These are phyloP conservation scores for Cytospora paraplurivora DNA, from an alignment of 2,329 filamentous ascomycete species.

Conservation along the genomic window DNA sequence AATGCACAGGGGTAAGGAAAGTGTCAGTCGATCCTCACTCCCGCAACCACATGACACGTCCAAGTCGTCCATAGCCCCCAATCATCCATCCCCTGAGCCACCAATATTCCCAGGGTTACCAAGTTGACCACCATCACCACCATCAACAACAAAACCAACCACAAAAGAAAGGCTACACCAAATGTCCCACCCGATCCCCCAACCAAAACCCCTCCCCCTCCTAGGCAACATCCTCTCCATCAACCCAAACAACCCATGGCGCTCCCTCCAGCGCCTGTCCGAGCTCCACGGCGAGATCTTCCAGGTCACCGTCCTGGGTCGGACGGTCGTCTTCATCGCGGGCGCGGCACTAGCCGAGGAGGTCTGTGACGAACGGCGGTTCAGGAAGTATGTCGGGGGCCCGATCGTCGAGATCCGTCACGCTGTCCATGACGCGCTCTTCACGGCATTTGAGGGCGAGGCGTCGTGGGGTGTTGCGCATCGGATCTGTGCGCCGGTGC, in stretches of 20 bases:
- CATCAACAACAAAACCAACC: not conserved
- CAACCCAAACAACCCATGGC: constrained; percentile 51
- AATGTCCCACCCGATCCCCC: constrained; percentile 52
- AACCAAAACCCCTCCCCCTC: constrained; percentile 51
- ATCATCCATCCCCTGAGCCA: not conserved
- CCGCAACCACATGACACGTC: too few species aligned
- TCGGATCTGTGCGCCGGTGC: constrained; percentile 52
- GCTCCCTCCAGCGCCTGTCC: constrained; percentile 50
- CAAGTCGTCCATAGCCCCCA: not conserved
- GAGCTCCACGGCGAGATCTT: constrained; percentile 53
- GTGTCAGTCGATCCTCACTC: too few species aligned
- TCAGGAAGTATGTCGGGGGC: constrained; percentile 56
- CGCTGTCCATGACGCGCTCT: constrained; percentile 53
- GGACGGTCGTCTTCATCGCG: constrained; percentile 46
- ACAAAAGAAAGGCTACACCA: not conserved
- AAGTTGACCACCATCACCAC: not conserved
- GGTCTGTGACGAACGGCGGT: constrained; percentile 54
- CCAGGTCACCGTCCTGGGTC: constrained; percentile 45
- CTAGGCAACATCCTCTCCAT: constrained; percentile 56
- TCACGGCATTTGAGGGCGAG: constrained; percentile 54
- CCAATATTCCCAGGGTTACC: too few species aligned
- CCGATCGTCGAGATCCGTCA: constrained; percentile 55
- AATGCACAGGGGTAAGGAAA: too few species aligned
- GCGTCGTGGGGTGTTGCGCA: constrained; percentile 53
- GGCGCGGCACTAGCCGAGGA: constrained; percentile 46